Conservation (phyloP, 108 stramenopile species). For the Fistulifera pelliculosa region DNA sequence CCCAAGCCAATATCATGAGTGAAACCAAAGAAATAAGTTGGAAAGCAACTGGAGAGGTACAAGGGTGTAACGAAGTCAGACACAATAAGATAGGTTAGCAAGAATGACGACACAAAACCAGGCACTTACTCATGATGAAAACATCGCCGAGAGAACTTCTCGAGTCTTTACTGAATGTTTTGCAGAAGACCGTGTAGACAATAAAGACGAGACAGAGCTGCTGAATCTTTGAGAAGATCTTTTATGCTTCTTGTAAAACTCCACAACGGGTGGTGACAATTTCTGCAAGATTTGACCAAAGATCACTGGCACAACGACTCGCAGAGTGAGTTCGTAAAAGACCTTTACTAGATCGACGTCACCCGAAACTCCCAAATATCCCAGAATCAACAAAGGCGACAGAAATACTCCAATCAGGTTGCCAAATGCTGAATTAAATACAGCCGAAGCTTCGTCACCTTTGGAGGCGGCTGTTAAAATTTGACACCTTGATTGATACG, state of each 20-base stretch:
- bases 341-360: conserved; percentile 31
- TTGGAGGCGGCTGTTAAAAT: conserved; percentile 65
- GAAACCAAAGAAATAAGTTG: conserved; percentile 14
- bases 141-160: conserved; percentile 23
- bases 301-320: conserved; percentile 44
- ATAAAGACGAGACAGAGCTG: conserved; percentile 46
- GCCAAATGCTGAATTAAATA: conserved; percentile 65
- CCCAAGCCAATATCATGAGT: conserved; percentile 35
- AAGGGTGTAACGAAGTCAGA: not conserved
- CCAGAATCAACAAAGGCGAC: conserved; percentile 46
- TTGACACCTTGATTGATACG: no score
- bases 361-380: conserved; percentile 43
- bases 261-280: conserved; percentile 11
- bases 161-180: conserved; percentile 23
- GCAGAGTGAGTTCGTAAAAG: conserved; percentile 37
- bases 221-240: conserved; percentile 33
- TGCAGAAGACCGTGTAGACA: conserved; percentile 54
- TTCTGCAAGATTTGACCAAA: conserved; percentile 53
- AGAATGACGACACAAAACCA: not conserved
- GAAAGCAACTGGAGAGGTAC: not conserved
- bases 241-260: conserved; percentile 38
- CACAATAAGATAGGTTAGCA: not conserved
- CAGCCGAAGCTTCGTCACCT: conserved; percentile 77
- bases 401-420: conserved; percentile 65
- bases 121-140: conserved; percentile 30